Evolutionary conservation across 2,329 filamentous ascomycete genomes (phyloP).

Genomic region (Epichloe brachyelytri): DNA sequence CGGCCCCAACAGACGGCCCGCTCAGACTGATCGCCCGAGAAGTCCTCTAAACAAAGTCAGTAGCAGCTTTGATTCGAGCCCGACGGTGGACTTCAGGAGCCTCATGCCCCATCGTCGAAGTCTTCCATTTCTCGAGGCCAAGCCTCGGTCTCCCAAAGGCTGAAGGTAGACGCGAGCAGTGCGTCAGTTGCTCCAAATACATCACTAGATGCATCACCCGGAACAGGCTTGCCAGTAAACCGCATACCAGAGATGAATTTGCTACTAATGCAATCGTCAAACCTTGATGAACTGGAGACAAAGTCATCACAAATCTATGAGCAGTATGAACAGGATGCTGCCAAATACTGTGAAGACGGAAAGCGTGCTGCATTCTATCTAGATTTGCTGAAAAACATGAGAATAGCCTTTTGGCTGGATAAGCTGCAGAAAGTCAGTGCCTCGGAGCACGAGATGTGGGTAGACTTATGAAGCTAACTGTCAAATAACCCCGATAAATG

Average conservation of each 20-base stretch:
- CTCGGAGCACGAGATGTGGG: neutral
- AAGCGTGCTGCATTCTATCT: conserved; percentile 19
- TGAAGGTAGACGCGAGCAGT: neutral
- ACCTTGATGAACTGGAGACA: conserved; percentile 14
- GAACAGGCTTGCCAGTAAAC: neutral
- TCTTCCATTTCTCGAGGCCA: conserved; percentile 14
- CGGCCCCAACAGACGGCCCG: neutral
- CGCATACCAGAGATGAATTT: conserved; percentile 7
- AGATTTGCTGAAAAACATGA: conserved; percentile 12
- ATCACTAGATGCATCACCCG: neutral
- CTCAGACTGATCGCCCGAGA: no score
- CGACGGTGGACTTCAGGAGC: conserved; percentile 12
- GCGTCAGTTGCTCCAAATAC: neutral
- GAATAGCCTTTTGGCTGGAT: conserved; percentile 19
- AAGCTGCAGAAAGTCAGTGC: conserved; percentile 7
- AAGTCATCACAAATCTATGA: conserved; percentile 17
- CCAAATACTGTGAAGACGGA: conserved; percentile 9
- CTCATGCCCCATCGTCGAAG: conserved; percentile 19
- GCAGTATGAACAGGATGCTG: conserved; percentile 20
- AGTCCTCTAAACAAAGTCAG: neutral
- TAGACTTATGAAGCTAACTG: neutral
- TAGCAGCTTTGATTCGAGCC: neutral
- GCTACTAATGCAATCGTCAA: conserved; percentile 13
- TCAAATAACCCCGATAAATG: neutral
- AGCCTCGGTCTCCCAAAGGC: neutral